Base-by-base conservation (phyloP, 202 grass and related monocot species). In the Cymbopogon flexuosus region DNA sequence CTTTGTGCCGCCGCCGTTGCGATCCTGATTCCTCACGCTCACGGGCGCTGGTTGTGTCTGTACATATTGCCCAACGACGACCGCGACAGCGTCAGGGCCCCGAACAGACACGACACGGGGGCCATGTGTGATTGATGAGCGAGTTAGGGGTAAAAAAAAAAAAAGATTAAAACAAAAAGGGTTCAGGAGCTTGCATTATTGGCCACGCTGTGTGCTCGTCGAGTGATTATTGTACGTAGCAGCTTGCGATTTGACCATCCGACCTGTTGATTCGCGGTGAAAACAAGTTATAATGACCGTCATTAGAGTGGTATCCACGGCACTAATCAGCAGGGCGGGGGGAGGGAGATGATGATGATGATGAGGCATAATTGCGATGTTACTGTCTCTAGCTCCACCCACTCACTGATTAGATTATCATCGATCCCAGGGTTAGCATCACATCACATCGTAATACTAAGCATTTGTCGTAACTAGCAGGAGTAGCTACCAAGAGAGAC, bases 271-370 rank as follows among this genome's bases (percentile, higher is more conserved):
- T 66, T 52, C 29, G 6, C 43, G 19, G 30, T 39, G 21, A 39
- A 79, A 79, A 36, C 15, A n/a, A 9, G 39, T 16, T 43, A 47
- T 34, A 66, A 66, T 65, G 27, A 15, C 43, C 1, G 42, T 35
- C 76, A 40, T 79, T 68, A 57, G 46, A 68, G 21, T 57, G 47
- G 47, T 19, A 69, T 80, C 77, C 19, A 80, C 23, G 47, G 0
- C 8, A 80, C 8, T 30, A 41, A 14, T 57, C 19, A 8, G 1
- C 0, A 9, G 39, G 15, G 6, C 1, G 5, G 6, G 1, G 8
- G 10, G 10, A 12, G 15, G 16, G 30, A 11, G 36, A 16, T 37
- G 45, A 79, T 79, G 36, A 16, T 37, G 45, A 79, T 79, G 45
- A 36, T 68, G 7, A 8, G 31, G 22, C 63, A 27, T 51, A 54